Conservation (phyloP, 495 filamentous ascomycete genomes). For the Penicillium manginii region DNA sequence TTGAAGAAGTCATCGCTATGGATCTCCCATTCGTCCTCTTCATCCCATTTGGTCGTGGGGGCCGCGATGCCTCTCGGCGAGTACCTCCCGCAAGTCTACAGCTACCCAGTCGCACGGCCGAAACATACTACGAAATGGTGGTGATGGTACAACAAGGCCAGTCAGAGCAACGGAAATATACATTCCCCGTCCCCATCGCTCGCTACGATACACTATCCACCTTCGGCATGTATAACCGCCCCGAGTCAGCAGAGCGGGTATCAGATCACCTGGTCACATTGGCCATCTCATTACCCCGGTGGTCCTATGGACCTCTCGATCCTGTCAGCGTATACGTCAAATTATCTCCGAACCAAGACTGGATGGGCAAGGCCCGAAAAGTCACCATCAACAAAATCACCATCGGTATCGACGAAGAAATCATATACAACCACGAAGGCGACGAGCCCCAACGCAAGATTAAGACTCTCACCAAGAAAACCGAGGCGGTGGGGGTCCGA, state of each 20-base stretch:
- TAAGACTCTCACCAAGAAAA: conserved; percentile 82
- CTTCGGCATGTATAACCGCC: conserved; percentile 99
- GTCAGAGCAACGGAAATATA: conserved; percentile 82
- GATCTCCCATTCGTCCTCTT: conserved; percentile 96
- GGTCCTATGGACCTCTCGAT: conserved; percentile 96
- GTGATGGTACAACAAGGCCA: conserved; percentile 93
- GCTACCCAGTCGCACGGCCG: conserved; percentile 86
- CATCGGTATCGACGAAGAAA: conserved; percentile 93
- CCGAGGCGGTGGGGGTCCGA: conserved; percentile 77
- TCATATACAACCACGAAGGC: conserved; percentile 97
- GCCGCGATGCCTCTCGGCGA: conserved; percentile 81
- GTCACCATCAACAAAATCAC: conserved; percentile 95
- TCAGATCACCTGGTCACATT: conserved; percentile 91
- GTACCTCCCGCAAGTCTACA: conserved; percentile 93
- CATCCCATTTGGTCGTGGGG: conserved; percentile 90
- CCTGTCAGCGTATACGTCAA: conserved; percentile 96
- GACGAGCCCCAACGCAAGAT: conserved; percentile 92
- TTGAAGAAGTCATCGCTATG: conserved; percentile 91
- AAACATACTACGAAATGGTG: conserved; percentile 96
- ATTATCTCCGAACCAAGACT: conserved; percentile 87
- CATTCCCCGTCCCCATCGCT: conserved; percentile 87
- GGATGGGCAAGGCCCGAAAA: conserved; percentile 83
- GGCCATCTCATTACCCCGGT: conserved; percentile 86
- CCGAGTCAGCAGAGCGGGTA: conserved; percentile 81
- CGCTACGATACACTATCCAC: conserved; percentile 96